Percentiles rank a stretch among this genome's conserved stretches.
Conservation (phyloP, 1,139 yeast genomes). For the Scheffersomyces quercinus region DNA sequence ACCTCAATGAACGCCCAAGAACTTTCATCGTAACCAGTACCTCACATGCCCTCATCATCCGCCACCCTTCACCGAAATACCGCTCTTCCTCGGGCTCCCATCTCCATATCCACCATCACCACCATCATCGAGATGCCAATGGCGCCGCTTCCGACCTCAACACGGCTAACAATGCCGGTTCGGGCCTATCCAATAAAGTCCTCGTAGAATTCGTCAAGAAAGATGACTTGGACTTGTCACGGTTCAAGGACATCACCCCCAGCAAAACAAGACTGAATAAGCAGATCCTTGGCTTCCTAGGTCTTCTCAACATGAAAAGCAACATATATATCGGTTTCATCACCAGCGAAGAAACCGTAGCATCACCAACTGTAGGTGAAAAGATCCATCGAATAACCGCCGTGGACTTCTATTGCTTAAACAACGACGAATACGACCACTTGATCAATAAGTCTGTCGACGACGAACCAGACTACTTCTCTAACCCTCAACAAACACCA, state of each 20-base stretch:
- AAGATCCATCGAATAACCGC: slow-evolving; percentile 52
- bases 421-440: slow-evolving; percentile 55
- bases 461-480: slow-evolving; percentile 13
- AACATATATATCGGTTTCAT: slow-evolving; percentile 59
- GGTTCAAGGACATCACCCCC: slow-evolving; percentile 45
- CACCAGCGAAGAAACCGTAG: slow-evolving; percentile 56
- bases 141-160: slow-evolving; percentile 1
- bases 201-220: slow-evolving; percentile 51
- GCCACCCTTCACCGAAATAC: slow-evolving; percentile 44
- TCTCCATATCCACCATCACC: slow-evolving; percentile 33
- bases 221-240: slow-evolving; percentile 37
- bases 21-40: slow-evolving; percentile 54
- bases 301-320: slow-evolving; percentile 56
- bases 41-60: slow-evolving; percentile 49
- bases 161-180: slow-evolving; percentile 1
- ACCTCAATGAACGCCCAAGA: slow-evolving; percentile 53
- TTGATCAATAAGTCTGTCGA: slow-evolving; percentile 22
- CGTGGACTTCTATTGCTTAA: slow-evolving; percentile 65
- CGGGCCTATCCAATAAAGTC: slow-evolving; percentile 26
- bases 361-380: slow-evolving; percentile 58
- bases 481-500: background rate
- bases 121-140: slow-evolving; percentile 14
- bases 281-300: slow-evolving; percentile 57
- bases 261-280: slow-evolving; percentile 22
- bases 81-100: slow-evolving; percentile 18